These are phyloP conservation scores for Penicillium thymicola DNA, from an alignment of 2,329 filamentous ascomycete genomes.

Conservation along the genomic window DNA sequence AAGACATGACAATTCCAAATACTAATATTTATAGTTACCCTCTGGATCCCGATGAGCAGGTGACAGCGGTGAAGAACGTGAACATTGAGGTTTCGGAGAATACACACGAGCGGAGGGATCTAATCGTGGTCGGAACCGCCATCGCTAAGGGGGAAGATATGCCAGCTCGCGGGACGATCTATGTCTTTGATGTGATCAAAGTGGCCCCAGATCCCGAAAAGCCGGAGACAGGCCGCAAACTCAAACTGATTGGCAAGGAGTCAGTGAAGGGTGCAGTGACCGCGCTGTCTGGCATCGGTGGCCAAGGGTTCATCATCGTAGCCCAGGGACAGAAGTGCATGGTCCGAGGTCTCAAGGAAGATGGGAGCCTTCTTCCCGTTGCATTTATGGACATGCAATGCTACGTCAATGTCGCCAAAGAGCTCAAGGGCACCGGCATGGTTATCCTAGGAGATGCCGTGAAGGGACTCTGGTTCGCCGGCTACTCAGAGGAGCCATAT, in stretches of 20 bases:
- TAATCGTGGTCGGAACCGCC: conserved; percentile 82
- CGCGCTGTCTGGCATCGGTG: conserved; percentile 77
- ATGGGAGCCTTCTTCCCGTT: conserved; percentile 85
- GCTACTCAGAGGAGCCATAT: conserved; percentile 95
- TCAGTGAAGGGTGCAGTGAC: conserved; percentile 92
- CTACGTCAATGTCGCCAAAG: conserved; percentile 82
- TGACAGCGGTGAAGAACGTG: conserved; percentile 78
- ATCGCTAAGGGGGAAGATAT: conserved; percentile 87
- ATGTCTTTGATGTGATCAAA: conserved; percentile 86
- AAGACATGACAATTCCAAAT: background rate
- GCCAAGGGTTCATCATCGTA: conserved; percentile 81
- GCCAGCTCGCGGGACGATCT: conserved; percentile 76
- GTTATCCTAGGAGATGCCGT: conserved; percentile 85
- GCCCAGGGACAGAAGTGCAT: conserved; percentile 97
- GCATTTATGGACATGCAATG: conserved; percentile 98
- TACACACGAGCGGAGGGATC: conserved; percentile 77
- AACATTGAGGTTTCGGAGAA: conserved; percentile 87
- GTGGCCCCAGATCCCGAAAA: conserved; percentile 85
- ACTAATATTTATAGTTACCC: conserved; percentile 47
- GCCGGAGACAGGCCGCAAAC: conserved; percentile 78
- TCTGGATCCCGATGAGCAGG: conserved; percentile 70
- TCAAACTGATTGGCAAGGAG: conserved; percentile 85
- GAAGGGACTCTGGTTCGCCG: conserved; percentile 93
- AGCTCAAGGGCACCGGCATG: conserved; percentile 77
- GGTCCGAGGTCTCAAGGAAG: conserved; percentile 92